Percentiles rank a stretch among this genome's conserved stretches.
Evolutionary conservation across 2,329 filamentous ascomycete genomes (phyloP).

Genomic region (Penicillium sp.): DNA sequence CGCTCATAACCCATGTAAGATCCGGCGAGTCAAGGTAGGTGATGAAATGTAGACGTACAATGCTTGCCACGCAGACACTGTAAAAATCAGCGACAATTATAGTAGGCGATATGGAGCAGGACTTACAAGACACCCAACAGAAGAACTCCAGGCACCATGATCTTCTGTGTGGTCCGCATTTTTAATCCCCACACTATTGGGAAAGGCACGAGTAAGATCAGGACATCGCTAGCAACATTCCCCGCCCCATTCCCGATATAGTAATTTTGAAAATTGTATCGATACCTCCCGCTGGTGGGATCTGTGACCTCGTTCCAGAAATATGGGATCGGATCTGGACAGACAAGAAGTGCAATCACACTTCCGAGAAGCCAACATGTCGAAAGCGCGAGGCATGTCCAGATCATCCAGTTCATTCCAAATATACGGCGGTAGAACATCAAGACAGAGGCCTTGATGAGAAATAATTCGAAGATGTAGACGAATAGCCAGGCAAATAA

Average conservation of each 20-base stretch:
- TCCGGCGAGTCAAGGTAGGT: slow-evolving; percentile 4
- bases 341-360: slow-evolving; percentile 5
- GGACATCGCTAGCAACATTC: slow-evolving; percentile 12
- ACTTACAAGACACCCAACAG: slow-evolving; percentile 12
- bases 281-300: background rate
- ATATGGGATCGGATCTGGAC: slow-evolving; percentile 8
- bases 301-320: slow-evolving; percentile 11
- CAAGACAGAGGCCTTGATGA: slow-evolving; percentile 10
- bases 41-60: slow-evolving; percentile 12
- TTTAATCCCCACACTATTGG: slow-evolving; percentile 13
- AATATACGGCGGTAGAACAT: slow-evolving; percentile 17
- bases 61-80: slow-evolving; percentile 15
- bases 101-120: background rate
- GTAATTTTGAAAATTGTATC: slow-evolving; percentile 12
- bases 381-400: background rate
- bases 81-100: background rate
- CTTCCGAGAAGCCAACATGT: slow-evolving; percentile 7
- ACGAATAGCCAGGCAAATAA: slow-evolving; percentile 12
- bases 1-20: slow-evolving; percentile 11
- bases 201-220: slow-evolving; percentile 12
- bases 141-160: slow-evolving; percentile 8
- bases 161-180: slow-evolving; percentile 13
- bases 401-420: slow-evolving; percentile 12
- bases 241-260: slow-evolving; percentile 16
- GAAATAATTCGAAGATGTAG: slow-evolving; percentile 10